Evolutionary conservation across 192 early-diverging fungal species (phyloP).

Genomic region (Linnemannia zychae): DNA sequence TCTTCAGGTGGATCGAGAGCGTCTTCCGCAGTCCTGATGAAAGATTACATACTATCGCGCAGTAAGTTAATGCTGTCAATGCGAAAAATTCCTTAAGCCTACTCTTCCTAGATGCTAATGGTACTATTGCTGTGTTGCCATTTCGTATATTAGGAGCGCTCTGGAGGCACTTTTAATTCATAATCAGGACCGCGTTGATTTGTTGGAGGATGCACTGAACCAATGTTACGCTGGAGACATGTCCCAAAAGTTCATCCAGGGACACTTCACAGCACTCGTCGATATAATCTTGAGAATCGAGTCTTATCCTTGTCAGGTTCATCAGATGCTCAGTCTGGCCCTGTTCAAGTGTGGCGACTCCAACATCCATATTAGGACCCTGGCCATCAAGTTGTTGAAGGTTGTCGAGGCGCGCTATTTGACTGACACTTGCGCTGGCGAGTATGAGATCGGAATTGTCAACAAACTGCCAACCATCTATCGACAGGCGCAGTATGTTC

Average conservation of each 20-base stretch:
- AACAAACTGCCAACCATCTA: conserved; percentile 83
- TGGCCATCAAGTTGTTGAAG: conserved; percentile 77
- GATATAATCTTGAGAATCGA: conserved; percentile 73
- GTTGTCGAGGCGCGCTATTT: conserved; percentile 79
- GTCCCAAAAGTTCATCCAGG: conserved; percentile 71
- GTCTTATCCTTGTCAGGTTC: conserved; percentile 75
- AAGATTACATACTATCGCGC: conserved; percentile 65
- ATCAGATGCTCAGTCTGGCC: conserved; percentile 73
- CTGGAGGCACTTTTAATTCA: conserved; percentile 78
- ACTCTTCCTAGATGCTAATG: not conserved
- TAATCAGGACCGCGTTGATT: conserved; percentile 63
- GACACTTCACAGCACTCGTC: conserved; percentile 82
- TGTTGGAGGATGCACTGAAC: conserved; percentile 75
- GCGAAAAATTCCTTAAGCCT: not conserved
- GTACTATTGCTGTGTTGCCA: conserved; percentile 55
- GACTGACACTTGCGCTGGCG: conserved; percentile 70
- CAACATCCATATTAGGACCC: conserved; percentile 75
- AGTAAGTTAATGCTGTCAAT: conserved; percentile 46
- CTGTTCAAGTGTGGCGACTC: conserved; percentile 86
- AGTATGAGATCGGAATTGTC: conserved; percentile 77
- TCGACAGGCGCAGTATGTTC: conserved; percentile 79
- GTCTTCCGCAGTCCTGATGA: conserved; percentile 72
- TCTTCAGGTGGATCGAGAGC: conserved; percentile 75
- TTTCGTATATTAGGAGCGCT: conserved; percentile 61
- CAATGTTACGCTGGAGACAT: conserved; percentile 82